These are phyloP conservation scores for Sporisorium graminicola DNA, from an alignment of 1,284 basidiomycete genomes.

Conservation along the genomic window DNA sequence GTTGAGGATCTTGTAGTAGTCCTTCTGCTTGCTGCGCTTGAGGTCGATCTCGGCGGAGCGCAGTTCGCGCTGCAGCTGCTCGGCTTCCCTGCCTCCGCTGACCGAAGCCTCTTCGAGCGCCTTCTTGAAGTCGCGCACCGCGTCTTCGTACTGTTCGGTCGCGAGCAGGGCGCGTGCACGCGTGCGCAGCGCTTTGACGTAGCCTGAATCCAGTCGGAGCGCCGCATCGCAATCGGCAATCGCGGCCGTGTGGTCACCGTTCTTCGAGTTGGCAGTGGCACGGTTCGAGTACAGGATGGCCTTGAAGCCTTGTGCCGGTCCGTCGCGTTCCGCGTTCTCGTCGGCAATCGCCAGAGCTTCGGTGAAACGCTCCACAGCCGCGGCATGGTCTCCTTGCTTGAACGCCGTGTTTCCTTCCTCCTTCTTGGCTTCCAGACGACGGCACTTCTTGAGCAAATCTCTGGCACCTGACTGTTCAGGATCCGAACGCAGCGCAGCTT, in stretches of 20 bases:
- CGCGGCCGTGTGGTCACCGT: conserved; percentile 78
- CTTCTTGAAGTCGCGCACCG: conserved; percentile 81
- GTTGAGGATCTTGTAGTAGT: conserved; percentile 85
- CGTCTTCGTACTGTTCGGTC: conserved; percentile 80
- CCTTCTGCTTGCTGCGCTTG: conserved; percentile 67
- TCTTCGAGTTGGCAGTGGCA: conserved; percentile 82
- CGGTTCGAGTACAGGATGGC: conserved; percentile 85
- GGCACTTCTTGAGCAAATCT: conserved; percentile 79
- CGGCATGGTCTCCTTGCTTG: conserved; percentile 76
- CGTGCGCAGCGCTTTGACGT: conserved; percentile 87
- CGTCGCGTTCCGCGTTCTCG: conserved; percentile 50
- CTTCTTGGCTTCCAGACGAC: conserved; percentile 83
- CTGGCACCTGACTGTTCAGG: conserved; percentile 81
- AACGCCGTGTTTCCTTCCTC: conserved; percentile 86
- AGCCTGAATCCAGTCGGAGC: conserved; percentile 76
- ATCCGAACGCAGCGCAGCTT: conserved; percentile 81
- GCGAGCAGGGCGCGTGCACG: conserved; percentile 83
- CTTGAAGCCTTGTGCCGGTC: conserved; percentile 57
- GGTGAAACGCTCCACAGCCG: conserved; percentile 75
- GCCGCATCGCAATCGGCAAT: conserved; percentile 80
- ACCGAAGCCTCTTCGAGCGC: conserved; percentile 76
- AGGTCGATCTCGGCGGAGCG: conserved; percentile 62
- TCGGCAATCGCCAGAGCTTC: conserved; percentile 57
- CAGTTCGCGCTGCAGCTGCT: conserved; percentile 76
- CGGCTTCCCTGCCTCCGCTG: conserved; percentile 73